Base-by-base conservation (phyloP, 768 basidiomycete genomes). In the Serendipita indica region DNA sequence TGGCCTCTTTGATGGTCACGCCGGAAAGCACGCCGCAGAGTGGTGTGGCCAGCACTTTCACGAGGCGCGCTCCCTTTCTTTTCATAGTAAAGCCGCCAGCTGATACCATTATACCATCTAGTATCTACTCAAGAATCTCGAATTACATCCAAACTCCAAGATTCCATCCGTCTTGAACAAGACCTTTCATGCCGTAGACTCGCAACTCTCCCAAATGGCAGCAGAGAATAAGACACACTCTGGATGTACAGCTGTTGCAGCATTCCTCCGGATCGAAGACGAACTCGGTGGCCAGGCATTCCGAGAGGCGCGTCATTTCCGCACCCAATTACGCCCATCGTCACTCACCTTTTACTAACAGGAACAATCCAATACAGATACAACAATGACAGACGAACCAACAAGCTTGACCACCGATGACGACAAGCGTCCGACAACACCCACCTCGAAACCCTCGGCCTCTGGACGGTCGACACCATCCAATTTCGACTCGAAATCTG, bases 31-130 rank as follows among this genome's bases (percentile, higher is more conserved):
- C 66, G 93, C 94, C 33, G 96, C 96, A 27, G 96, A 99, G 69
- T 98, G 94, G 93, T 98, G 96, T 70, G 96, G 96, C 39, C 76
- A 79, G 64, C 83, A 98, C 69, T 99, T 99, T 72, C 92, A 98
- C 67, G 83, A 92, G 75, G 41, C 27, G 4, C 3, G 41, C 27
- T n/a, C 16, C 41, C 27, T n/a, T 43, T 25, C 16, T n/a, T 43
- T 37, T 33, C 65, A 30, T 25, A 61, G 60, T 49, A 60, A 45
- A 18, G 35, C 41, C 41, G 3, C 41, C 27, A 25, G 27, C 46
- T 25, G 27, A 34, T 58, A 63, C 25, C 59, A 58, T 30, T 43
- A 57, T 43, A 59, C 54, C 58, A 39, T 59, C 43, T 63, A 79
- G 80, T 78, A 78, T 67, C 77, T 94, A 54, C 77, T 93, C 34